Percentiles rank a stretch among this genome's conserved stretches.
phyloP scores from a whole-genome alignment of 768 basidiomycete genomes.

The Austroboletus eburneus region DNA sequence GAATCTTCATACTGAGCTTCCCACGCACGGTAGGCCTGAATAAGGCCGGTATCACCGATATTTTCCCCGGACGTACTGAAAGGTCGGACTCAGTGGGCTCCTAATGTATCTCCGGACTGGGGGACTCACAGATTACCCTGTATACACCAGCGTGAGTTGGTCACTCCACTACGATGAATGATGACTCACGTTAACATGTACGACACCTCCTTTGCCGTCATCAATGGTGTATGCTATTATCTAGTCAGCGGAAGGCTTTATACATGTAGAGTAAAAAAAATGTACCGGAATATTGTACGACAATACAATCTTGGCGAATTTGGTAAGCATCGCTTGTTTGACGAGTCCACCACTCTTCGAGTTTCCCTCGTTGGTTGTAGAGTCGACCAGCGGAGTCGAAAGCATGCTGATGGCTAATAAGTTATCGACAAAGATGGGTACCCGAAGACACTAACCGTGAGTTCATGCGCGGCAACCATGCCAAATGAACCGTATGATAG shows the following conservation, averaged over 20 bases:
- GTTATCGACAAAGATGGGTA: not conserved
- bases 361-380: constrained; percentile 86
- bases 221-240: constrained; percentile 69
- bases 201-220: constrained; percentile 78
- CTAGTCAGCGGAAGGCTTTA: constrained; percentile 4
- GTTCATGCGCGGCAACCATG: constrained; percentile 86
- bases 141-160: not conserved
- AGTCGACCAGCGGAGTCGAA: constrained; percentile 87
- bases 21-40: constrained; percentile 92
- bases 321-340: constrained; percentile 81
- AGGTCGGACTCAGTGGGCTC: constrained; percentile 7
- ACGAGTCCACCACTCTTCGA: constrained; percentile 93
- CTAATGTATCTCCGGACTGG: not conserved
- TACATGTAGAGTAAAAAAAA: constrained; percentile 14
- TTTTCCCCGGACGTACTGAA: constrained; percentile 86
- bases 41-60: constrained; percentile 80
- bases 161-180: not conserved
- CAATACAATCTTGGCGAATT: constrained; percentile 79
- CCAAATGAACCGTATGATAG: constrained; percentile 92
- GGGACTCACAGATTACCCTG: constrained; percentile 80
- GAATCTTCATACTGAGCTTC: constrained; percentile 67
- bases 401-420: constrained; percentile 54
- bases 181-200: constrained; percentile 75
- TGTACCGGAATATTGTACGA: constrained; percentile 85
- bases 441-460: constrained; percentile 53